Base-by-base conservation (phyloP, 2,329 filamentous ascomycete species). In the Ascochyta lentis region DNA sequence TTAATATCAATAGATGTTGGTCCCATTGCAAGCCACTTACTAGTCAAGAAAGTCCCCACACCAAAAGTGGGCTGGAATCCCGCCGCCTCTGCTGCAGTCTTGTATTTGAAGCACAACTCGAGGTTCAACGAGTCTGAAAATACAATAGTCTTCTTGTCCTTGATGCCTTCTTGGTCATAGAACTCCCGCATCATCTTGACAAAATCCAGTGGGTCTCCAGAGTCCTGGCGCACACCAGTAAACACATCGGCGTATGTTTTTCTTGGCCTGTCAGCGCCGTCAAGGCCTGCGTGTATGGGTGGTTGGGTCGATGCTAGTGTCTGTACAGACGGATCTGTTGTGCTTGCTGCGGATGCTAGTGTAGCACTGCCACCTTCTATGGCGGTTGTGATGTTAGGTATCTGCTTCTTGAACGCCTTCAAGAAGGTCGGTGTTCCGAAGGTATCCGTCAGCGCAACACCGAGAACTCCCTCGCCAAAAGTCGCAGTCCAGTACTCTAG, bases 101-200 rank as follows among this genome's bases (percentile, higher is more conserved):
- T 96, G 80, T 98, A 99, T 74, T 96, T 86, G 45, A 98, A 81
- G 71, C 94, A 97, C 50, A 89, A 85, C 34, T 97, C 92, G 45
- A 97, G 90, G 71, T 98, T 91, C 54, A 99, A 80, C 5, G 93
- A 96, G 76, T 99, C 95, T 0, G 94, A 98, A 74, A 98, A 99
- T 3, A 99, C 94, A 57, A 99, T 89, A 0, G 85, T 87, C 81
- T 98, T 98, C 78, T 88, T 88, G 3, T 89, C 90, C 47, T 81
- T 87, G 75, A 97, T 90, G 4, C 87, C 87, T 64, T 89, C 83
- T 15, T 80, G 74, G 63, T 92, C 86, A 76, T 96, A 97, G 76
- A 96, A 97, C 1, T 87, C 80, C 41, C 88, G 86, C 82, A 95
- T 91, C 77, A 86, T 78, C 75, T 89, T 87, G 64, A 96, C 86